phyloP scores from a whole-genome alignment of 257 asterid genomes.

The Echites panduratus region DNA sequence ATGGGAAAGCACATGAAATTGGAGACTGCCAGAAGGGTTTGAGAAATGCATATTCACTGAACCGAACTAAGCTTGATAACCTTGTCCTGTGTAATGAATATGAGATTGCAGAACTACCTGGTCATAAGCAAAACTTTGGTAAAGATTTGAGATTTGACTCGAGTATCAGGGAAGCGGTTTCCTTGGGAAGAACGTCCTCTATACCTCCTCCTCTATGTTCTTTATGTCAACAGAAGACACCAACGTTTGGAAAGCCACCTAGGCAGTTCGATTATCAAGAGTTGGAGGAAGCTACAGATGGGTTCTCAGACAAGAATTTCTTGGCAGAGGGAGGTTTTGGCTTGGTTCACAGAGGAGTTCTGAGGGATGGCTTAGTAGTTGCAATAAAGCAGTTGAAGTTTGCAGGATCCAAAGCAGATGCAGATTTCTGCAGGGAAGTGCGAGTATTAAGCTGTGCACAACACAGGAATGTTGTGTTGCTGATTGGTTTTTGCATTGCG shows the following conservation, averaged over 20 bases:
- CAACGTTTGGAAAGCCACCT: slow-evolving; percentile 84
- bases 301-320: slow-evolving; percentile 54
- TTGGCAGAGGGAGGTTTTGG: slow-evolving; percentile 75
- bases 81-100: slow-evolving; percentile 18
- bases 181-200: slow-evolving; percentile 50
- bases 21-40: slow-evolving; percentile 27
- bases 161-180: slow-evolving; percentile 73
- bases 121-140: slow-evolving; percentile 17
- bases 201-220: slow-evolving; percentile 81
- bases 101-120: slow-evolving; percentile 11
- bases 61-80: slow-evolving; percentile 19
- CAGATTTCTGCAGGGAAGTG: slow-evolving; percentile 84
- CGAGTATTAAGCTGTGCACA: slow-evolving; percentile 85
- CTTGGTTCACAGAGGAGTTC: slow-evolving; percentile 65
- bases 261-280: slow-evolving; percentile 58
- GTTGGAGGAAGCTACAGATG: slow-evolving; percentile 65
- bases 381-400: slow-evolving; percentile 72
- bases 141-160: slow-evolving; percentile 37
- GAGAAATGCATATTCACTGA: slow-evolving; percentile 16
- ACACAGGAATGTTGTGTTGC: slow-evolving; percentile 80
- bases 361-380: slow-evolving; percentile 59
- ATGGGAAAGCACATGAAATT: slow-evolving; percentile 20
- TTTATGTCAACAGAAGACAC: slow-evolving; percentile 66
- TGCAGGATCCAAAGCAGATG: slow-evolving; percentile 58
- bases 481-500: slow-evolving; percentile 74